phyloP scores from a whole-genome alignment of 306 rosid genomes.

The Prunus mongolica region DNA sequence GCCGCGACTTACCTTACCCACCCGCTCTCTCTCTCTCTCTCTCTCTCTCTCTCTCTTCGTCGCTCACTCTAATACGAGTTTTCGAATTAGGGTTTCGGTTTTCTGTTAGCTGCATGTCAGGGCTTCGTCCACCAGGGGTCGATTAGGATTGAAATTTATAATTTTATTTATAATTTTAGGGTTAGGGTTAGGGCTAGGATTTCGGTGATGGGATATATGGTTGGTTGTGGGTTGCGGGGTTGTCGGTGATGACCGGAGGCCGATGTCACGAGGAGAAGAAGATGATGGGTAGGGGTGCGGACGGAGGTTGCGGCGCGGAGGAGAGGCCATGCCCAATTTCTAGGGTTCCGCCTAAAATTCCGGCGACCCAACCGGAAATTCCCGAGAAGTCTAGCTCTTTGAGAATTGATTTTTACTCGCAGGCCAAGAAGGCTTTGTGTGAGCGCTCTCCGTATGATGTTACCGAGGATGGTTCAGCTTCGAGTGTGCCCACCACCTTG shows the following conservation, averaged over 20 bases:
- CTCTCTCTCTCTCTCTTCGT: not conserved
- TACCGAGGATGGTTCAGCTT: constrained; percentile 55
- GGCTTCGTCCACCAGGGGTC: not conserved
- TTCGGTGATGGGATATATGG: constrained; percentile 61
- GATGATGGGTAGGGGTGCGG: constrained; percentile 59
- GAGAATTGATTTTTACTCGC: constrained; percentile 56
- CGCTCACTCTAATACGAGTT: constrained; percentile 19
- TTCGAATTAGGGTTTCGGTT: constrained; percentile 35
- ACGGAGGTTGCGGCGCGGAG: constrained; percentile 42
- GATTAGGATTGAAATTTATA: constrained; percentile 3
- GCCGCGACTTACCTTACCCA: constrained; percentile 74
- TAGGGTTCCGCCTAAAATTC: constrained; percentile 44
- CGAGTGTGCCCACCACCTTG: constrained; percentile 56
- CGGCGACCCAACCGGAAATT: constrained; percentile 36
- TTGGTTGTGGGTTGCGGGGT: constrained; percentile 26
- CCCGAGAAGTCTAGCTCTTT: constrained; percentile 9
- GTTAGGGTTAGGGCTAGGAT: constrained; percentile 33
- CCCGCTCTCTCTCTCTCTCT: constrained; percentile 10
- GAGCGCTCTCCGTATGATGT: constrained; percentile 77
- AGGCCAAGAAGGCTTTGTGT: constrained; percentile 71
- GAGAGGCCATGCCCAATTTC: constrained; percentile 40
- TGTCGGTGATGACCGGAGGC: constrained; percentile 75
- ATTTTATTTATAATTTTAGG: not conserved
- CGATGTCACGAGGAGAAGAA: constrained; percentile 66
- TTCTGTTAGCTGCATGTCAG: not conserved